These are phyloP conservation scores for Bertia moriformis DNA, from an alignment of 2,329 filamentous ascomycete species.

Conservation along the genomic window DNA sequence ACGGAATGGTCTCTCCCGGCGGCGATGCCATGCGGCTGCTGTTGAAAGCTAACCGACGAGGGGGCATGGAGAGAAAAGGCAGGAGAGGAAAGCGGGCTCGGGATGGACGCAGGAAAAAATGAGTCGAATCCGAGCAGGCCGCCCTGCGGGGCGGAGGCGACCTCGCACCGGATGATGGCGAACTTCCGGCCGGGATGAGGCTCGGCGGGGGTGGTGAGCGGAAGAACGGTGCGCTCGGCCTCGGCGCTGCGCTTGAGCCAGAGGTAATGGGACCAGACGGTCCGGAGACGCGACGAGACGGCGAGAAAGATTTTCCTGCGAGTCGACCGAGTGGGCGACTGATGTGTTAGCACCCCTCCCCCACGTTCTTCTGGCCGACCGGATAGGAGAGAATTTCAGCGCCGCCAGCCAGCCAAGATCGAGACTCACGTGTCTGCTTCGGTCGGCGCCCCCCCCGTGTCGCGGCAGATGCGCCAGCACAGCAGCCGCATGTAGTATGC, in stretches of 20 bases:
- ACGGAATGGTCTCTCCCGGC: neutral
- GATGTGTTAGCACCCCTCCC: too few relatives aligned
- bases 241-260: constrained; percentile 59
- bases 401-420: neutral
- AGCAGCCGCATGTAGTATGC: constrained; percentile 83
- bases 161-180: constrained; percentile 74
- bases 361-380: too few relatives aligned
- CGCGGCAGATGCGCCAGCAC: constrained; percentile 77
- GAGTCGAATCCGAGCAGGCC: constrained; percentile 35
- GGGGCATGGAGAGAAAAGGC: constrained; percentile 8
- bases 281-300: constrained; percentile 53
- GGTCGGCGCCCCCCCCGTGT: constrained; percentile 50
- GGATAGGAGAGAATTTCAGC: too few relatives aligned
- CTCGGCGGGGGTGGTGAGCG: constrained; percentile 68
- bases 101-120: constrained; percentile 13
- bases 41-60: neutral
- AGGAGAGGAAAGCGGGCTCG: constrained; percentile 6
- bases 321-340: too few relatives aligned
- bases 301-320: constrained; percentile 55
- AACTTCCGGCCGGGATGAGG: constrained; percentile 76
- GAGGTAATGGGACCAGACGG: constrained; percentile 66
- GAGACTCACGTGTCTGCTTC: constrained; percentile 53
- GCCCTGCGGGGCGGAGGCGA: constrained; percentile 29
- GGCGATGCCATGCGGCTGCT: neutral
- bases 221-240: constrained; percentile 31